These are phyloP conservation scores for Combretum micranthum DNA, from an alignment of 345 rosid species.

Conservation along the genomic window DNA sequence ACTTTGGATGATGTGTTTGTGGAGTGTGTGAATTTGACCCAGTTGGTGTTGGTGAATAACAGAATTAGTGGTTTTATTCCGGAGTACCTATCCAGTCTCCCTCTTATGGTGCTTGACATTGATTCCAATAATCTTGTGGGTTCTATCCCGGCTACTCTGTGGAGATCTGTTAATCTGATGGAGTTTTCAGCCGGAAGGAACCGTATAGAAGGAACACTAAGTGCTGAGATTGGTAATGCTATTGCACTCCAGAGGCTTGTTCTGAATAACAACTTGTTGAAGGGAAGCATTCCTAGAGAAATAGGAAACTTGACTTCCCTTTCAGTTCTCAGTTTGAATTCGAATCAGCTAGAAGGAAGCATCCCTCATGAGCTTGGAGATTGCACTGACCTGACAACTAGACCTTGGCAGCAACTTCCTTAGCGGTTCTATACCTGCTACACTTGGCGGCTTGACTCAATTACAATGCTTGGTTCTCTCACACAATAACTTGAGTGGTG, in stretches of 20 bases:
- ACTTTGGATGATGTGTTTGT: slow-evolving; percentile 49
- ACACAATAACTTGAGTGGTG: slow-evolving; percentile 63
- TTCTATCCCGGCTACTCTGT: slow-evolving; percentile 45
- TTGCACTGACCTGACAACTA: slow-evolving; percentile 67
- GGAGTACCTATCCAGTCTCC: slow-evolving; percentile 54
- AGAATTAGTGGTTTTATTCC: slow-evolving; percentile 55
- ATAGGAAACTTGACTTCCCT: slow-evolving; percentile 59
- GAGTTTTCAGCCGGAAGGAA: slow-evolving; percentile 75
- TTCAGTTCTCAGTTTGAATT: slow-evolving; percentile 62
- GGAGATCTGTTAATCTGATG: slow-evolving; percentile 55
- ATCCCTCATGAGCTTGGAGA: slow-evolving; percentile 65
- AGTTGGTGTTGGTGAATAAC: slow-evolving; percentile 50
- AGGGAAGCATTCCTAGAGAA: slow-evolving; percentile 58
- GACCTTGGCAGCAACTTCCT: slow-evolving; percentile 74
- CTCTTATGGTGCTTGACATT: slow-evolving; percentile 60
- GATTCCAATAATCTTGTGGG: slow-evolving; percentile 79
- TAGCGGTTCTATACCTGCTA: slow-evolving; percentile 58
- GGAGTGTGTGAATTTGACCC: slow-evolving; percentile 50
- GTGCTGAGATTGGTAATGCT: slow-evolving; percentile 57
- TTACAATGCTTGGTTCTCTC: slow-evolving; percentile 85
- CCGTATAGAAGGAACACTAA: slow-evolving; percentile 44
- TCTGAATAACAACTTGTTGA: slow-evolving; percentile 51
- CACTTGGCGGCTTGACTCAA: slow-evolving; percentile 47
- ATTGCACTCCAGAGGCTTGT: slow-evolving; percentile 49
- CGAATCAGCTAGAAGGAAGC: slow-evolving; percentile 55